A percentile compares a stretch with the other conserved stretches of the same genome.
phyloP scores from a whole-genome alignment of 1,139 yeast species.

The Lipomyces yarrowii region DNA sequence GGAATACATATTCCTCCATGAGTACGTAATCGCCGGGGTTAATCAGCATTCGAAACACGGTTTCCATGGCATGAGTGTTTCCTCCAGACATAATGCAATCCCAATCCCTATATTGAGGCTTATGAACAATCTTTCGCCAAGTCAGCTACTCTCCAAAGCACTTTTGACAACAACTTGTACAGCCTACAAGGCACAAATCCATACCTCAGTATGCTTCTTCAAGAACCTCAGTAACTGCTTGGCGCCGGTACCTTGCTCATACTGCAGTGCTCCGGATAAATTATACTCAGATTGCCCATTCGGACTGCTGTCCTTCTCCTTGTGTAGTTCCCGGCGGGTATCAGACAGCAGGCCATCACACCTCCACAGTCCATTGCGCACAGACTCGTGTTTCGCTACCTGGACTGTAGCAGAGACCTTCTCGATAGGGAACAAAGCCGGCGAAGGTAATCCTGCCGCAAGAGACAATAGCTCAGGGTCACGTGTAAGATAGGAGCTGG shows the following conservation, averaged over 20 bases:
- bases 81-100: conserved; percentile 62
- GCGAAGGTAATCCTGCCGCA: conserved; percentile 92
- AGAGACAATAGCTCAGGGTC: conserved; percentile 80
- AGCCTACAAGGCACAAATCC: background rate
- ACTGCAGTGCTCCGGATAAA: conserved; percentile 82
- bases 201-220: conserved; percentile 68
- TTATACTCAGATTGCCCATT: conserved; percentile 57
- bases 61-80: conserved; percentile 84
- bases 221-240: conserved; percentile 66
- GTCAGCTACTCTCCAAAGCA: background rate
- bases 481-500: conserved; percentile 65
- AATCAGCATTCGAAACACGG: conserved; percentile 71
- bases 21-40: conserved; percentile 69
- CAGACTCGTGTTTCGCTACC: conserved; percentile 38
- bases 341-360: conserved; percentile 20
- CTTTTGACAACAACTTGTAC: background rate
- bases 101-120: conserved; percentile 60
- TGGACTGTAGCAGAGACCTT: conserved; percentile 73
- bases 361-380: conserved; percentile 15
- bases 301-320: conserved; percentile 17
- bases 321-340: conserved; percentile 4
- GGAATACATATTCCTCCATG: conserved; percentile 76
- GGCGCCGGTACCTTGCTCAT: conserved; percentile 83
- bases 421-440: conserved; percentile 90
- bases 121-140: conserved; percentile 55